These are phyloP conservation scores for Zygosaccharomyces bailii DNA, from an alignment of 805 yeast species.

Conservation along the genomic window DNA sequence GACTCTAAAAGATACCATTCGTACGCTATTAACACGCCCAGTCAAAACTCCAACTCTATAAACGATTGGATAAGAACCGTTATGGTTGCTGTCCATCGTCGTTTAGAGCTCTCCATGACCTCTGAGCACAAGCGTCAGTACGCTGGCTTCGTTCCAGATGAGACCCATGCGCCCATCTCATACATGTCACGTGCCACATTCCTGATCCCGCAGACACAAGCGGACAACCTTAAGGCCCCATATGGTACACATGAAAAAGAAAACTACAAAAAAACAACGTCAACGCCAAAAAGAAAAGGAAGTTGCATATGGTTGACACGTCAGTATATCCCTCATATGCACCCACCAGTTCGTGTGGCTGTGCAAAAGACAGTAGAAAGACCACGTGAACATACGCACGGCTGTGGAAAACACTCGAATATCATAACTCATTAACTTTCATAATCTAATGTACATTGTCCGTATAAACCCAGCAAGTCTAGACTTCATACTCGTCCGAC, in stretches of 20 bases:
- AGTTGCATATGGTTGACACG: too few relatives aligned
- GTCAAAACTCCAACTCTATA: neutral
- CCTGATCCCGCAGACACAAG: too few relatives aligned
- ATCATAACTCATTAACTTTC: slow-evolving; percentile 1
- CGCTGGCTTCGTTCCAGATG: too few relatives aligned
- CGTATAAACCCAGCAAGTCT: neutral
- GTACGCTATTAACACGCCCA: neutral
- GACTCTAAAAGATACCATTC: neutral
- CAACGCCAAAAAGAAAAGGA: too few relatives aligned
- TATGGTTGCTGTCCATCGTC: neutral
- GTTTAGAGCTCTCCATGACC: too few relatives aligned
- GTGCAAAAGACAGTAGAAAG: too few relatives aligned
- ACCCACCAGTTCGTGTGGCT: neutral
- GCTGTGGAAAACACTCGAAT: neutral
- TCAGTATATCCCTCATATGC: neutral
- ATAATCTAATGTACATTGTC: neutral
- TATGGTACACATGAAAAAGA: too few relatives aligned
- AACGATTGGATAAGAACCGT: neutral
- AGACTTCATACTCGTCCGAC: neutral
- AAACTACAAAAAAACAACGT: too few relatives aligned
- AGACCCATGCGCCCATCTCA: too few relatives aligned
- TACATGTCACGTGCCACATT: neutral
- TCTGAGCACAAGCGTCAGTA: too few relatives aligned
- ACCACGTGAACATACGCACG: neutral
- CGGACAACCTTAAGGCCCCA: too few relatives aligned